Evolutionary conservation across 106 monocot genomes (phyloP).

Genomic region (Agapanthus africanus): DNA sequence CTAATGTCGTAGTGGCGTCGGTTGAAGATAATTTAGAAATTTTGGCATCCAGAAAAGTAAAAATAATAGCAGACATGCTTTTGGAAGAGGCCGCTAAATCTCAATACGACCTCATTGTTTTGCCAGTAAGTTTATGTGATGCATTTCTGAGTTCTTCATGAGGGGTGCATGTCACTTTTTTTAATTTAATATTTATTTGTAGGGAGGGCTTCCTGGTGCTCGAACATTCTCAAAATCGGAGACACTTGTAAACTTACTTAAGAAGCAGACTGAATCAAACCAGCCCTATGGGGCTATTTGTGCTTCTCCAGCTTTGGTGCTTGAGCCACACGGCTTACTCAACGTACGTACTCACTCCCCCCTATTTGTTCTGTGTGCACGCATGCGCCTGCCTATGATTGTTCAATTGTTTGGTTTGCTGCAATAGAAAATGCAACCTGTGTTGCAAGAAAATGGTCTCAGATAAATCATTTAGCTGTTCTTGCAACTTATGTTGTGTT

Average conservation of each 20-base stretch:
- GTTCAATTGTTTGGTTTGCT: background rate
- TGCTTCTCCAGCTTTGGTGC: conserved; percentile 78
- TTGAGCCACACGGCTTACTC: conserved; percentile 75
- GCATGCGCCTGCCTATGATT: background rate
- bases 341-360: conserved; percentile 27
- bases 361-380: background rate
- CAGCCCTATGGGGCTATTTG: conserved; percentile 28
- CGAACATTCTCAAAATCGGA: conserved; percentile 49
- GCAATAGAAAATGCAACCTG: too few species aligned
- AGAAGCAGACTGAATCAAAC: conserved; percentile 56
- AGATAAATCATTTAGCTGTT: too few species aligned
- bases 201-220: conserved; percentile 15
- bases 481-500: too few species aligned
- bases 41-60: conserved; percentile 85
- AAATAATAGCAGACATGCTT: conserved; percentile 65
- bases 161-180: background rate
- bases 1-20: conserved; percentile 69
- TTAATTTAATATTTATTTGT: background rate
- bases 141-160: background rate
- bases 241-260: conserved; percentile 56
- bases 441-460: too few species aligned
- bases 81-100: conserved; percentile 54
- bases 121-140: conserved; percentile 50
- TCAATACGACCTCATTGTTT: conserved; percentile 70
- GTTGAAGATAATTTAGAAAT: conserved; percentile 70